Evolutionary conservation across 169 alveolate species (phyloP).

Genomic region (Babesia bigemina): DNA sequence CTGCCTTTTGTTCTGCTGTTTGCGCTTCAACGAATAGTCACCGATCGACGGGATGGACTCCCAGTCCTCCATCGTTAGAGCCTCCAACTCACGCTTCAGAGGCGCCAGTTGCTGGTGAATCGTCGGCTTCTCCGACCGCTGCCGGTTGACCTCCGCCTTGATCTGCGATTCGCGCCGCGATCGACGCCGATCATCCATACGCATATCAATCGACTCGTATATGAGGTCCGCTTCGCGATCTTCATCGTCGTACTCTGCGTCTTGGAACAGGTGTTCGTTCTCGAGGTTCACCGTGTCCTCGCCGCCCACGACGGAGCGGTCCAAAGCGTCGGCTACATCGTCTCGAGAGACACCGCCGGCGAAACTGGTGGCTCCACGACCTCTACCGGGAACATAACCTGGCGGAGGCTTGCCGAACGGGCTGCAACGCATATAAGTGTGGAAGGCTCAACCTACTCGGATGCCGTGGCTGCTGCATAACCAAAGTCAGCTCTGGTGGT

Average conservation of each 20-base stretch:
- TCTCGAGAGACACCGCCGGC: slow-evolving; percentile 98
- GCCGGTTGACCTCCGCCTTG: slow-evolving; percentile 83
- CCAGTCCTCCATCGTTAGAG: slow-evolving; percentile 89
- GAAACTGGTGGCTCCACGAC: slow-evolving; percentile 97
- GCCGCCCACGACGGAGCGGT: slow-evolving; percentile 85
- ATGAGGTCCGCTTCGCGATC: slow-evolving; percentile 91
- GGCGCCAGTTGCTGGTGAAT: slow-evolving; percentile 67
- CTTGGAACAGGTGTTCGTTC: slow-evolving; percentile 83
- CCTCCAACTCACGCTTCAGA: slow-evolving; percentile 49
- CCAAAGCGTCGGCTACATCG: slow-evolving; percentile 86
- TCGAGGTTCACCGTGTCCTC: slow-evolving; percentile 93
- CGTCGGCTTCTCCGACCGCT: slow-evolving; percentile 86
- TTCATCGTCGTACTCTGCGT: slow-evolving; percentile 91
- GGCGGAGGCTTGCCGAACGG: slow-evolving; percentile 95
- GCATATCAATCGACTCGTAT: slow-evolving; percentile 88
- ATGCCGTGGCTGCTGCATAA: slow-evolving; percentile 19
- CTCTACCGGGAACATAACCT: slow-evolving; percentile 94
- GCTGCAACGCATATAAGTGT: slow-evolving; percentile 4
- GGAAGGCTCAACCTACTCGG: slow-evolving; percentile 38
- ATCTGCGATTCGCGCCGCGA: slow-evolving; percentile 86
- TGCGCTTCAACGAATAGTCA: slow-evolving; percentile 82
- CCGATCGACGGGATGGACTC: slow-evolving; percentile 95
- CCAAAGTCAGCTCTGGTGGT: slow-evolving; percentile 62
- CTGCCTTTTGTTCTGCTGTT: slow-evolving; percentile 84
- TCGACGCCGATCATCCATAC: slow-evolving; percentile 90